A percentile compares a stretch with the other conserved stretches of the same genome.
phyloP scores from a whole-genome alignment of 352 stramenopile species.

The Phytophthora hibernalis region DNA sequence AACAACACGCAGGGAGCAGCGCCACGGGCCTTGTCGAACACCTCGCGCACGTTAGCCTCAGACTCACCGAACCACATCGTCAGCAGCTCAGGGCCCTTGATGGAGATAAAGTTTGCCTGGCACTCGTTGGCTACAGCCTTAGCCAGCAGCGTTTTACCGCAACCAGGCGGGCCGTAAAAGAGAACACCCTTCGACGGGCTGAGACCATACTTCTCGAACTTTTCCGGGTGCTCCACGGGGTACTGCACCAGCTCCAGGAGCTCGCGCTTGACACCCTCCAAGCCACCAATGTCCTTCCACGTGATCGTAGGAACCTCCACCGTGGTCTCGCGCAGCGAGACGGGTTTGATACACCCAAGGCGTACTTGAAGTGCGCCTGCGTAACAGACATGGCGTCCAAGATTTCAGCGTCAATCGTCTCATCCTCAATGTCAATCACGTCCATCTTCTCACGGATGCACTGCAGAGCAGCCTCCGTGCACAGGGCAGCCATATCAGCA shows the following conservation, averaged over 20 bases:
- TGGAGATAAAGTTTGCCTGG: conserved; percentile 99
- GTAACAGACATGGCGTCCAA: conserved; percentile 98
- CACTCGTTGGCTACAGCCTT: conserved; percentile 99
- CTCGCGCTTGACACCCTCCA: conserved; percentile 98
- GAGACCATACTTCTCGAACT: conserved; percentile 98
- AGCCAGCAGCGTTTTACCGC: conserved; percentile 99
- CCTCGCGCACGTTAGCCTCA: conserved; percentile 98
- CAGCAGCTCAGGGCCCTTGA: conserved; percentile 99
- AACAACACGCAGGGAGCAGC: conserved; percentile 99
- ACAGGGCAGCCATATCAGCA: conserved; percentile 99
- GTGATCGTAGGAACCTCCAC: conserved; percentile 98
- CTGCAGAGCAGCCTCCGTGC: conserved; percentile 98
- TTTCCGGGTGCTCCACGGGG: conserved; percentile 99
- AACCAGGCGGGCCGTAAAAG: conserved; percentile 99
- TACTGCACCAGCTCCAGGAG: conserved; percentile 99
- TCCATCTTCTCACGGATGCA: conserved; percentile 99
- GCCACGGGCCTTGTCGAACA: conserved; percentile 99
- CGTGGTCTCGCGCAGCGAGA: conserved; percentile 99
- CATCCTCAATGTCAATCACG: conserved; percentile 99
- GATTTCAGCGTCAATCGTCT: conserved; percentile 99
- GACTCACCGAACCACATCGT: conserved; percentile 99
- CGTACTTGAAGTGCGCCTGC: conserved; percentile 99
- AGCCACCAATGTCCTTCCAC: conserved; percentile 99
- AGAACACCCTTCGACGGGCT: conserved; percentile 97
- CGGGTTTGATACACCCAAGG: conserved; percentile 97